Conservation (phyloP, 2,329 filamentous ascomycete species). For the Coniella lustricola region DNA sequence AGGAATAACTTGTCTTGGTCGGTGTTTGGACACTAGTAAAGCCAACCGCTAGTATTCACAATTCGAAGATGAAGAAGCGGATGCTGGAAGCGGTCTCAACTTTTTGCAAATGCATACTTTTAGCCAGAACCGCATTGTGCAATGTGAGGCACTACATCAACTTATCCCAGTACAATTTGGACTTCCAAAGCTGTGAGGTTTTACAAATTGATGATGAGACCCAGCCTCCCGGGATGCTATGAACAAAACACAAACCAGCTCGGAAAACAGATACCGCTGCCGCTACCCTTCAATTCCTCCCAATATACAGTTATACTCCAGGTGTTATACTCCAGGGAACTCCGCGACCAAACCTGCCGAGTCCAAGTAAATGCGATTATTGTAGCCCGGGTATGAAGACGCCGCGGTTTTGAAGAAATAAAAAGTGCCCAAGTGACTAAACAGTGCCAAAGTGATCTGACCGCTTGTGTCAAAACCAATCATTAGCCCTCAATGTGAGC, state of each 20-base stretch:
- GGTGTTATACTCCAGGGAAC: constrained; percentile 34
- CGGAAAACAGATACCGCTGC: constrained; percentile 16
- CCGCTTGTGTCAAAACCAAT: not conserved
- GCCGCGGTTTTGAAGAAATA: constrained; percentile 10
- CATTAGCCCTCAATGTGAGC: constrained; percentile 71
- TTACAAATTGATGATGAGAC: constrained; percentile 6
- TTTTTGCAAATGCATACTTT: no score
- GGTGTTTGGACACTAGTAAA: not conserved
- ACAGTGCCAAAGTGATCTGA: constrained; percentile 10
- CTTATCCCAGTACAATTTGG: not conserved
- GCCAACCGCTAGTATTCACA: no score
- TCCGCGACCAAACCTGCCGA: constrained; percentile 32
- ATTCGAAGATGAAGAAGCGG: no score
- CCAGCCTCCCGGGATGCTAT: constrained; percentile 6
- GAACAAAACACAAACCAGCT: constrained; percentile 8
- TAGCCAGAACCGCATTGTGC: no score
- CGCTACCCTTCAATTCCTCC: constrained; percentile 20
- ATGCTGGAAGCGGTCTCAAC: no score
- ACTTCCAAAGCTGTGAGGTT: constrained; percentile 4
- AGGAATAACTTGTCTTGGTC: not conserved
- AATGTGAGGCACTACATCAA: not conserved
- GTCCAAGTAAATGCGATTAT: constrained; percentile 29
- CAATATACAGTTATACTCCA: constrained; percentile 20
- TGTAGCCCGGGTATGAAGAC: constrained; percentile 24
- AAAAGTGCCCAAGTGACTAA: constrained; percentile 4